Percentiles rank a stretch among this genome's conserved stretches.
These are phyloP conservation scores for Parascedosporium putredinis DNA, from an alignment of 2,329 filamentous ascomycete species.

Conservation along the genomic window DNA sequence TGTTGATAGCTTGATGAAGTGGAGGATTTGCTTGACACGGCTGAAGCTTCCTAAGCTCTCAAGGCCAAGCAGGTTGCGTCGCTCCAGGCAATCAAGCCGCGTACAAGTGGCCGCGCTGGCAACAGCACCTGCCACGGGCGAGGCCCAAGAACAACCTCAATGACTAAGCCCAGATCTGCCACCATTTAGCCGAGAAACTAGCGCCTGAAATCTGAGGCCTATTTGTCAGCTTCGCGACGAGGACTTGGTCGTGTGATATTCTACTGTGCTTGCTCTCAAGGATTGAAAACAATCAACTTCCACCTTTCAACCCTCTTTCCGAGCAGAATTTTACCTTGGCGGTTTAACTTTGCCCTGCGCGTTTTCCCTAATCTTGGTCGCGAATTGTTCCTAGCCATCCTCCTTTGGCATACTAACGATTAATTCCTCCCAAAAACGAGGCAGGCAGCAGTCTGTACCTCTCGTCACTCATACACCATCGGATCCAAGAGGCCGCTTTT, in stretches of 20 bases:
- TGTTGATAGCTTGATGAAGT: conserved; percentile 10
- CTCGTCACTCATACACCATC: too few species aligned
- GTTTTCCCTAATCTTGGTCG: too few species aligned
- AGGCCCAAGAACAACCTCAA: neutral
- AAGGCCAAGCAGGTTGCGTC: conserved; percentile 4
- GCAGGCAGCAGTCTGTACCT: too few species aligned
- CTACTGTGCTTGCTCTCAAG: neutral
- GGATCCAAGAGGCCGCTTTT: too few species aligned
- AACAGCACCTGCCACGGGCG: neutral
- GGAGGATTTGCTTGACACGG: conserved; percentile 2
- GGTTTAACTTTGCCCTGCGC: too few species aligned
- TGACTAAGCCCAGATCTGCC: neutral
- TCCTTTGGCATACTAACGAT: too few species aligned
- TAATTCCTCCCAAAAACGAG: too few species aligned
- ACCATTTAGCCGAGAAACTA: neutral
- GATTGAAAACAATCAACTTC: conserved; percentile 1
- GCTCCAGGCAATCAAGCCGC: conserved; percentile 7
- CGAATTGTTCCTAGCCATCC: too few species aligned
- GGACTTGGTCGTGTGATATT: conserved; percentile 1
- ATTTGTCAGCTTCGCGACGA: neutral
- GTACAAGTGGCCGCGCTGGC: neutral
- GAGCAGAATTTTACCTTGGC: too few species aligned
- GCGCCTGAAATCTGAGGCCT: neutral
- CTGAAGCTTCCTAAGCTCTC: conserved; percentile 7
- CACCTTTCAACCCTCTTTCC: too few species aligned